Evolutionary conservation across 148 eudicot species (phyloP).

Genomic region (Vaccinium vitisidaea): DNA sequence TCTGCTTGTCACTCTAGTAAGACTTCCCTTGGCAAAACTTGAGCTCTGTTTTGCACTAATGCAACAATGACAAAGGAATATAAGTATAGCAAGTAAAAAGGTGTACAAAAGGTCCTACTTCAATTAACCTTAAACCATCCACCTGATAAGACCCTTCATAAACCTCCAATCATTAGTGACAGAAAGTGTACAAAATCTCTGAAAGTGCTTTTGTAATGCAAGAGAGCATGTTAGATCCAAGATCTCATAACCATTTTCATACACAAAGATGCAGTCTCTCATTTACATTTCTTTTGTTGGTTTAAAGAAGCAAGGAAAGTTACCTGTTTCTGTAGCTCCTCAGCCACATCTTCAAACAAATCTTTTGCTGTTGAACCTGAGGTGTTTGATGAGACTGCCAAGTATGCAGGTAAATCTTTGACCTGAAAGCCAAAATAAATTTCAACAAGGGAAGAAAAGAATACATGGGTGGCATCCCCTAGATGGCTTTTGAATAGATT

Average conservation of each 20-base stretch:
- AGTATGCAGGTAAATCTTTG: conserved; percentile 75
- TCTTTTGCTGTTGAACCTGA: conserved; percentile 89
- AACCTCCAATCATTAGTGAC: neutral
- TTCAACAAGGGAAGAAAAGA: conserved; percentile 8
- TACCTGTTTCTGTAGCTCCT: conserved; percentile 91
- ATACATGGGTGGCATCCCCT: no score
- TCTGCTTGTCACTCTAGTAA: neutral
- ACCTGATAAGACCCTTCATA: neutral
- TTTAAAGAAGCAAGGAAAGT: neutral
- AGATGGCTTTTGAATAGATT: no score
- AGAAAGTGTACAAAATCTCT: neutral
- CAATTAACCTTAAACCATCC: no score
- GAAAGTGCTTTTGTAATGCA: neutral
- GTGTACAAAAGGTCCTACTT: no score
- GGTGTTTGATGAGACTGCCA: conserved; percentile 83
- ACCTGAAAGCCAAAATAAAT: conserved; percentile 49
- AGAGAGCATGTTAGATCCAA: neutral
- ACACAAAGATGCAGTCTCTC: neutral
- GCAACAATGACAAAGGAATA: neutral
- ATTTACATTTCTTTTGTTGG: neutral
- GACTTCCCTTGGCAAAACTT: neutral
- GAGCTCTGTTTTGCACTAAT: neutral
- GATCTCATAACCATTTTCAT: neutral
- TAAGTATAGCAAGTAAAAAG: neutral
- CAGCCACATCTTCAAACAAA: conserved; percentile 85